These are phyloP conservation scores for Pseudohyphozyma bogoriensis DNA, from an alignment of 768 basidiomycete genomes.

Conservation along the genomic window DNA sequence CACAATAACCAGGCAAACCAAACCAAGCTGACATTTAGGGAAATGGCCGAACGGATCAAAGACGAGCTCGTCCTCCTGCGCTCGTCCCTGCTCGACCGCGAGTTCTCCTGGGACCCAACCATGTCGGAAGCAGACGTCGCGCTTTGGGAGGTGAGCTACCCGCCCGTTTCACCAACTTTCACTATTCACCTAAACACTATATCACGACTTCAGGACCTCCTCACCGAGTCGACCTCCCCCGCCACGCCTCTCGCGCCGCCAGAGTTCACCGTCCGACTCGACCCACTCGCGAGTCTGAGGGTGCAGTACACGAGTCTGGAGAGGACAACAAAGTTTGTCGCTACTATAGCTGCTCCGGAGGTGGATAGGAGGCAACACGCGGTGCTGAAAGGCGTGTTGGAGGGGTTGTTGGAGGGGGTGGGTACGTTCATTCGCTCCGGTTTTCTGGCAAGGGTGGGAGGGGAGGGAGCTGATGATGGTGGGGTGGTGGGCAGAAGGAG, in stretches of 20 bases:
- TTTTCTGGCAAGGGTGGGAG: too few species aligned
- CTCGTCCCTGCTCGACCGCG: conserved; percentile 1
- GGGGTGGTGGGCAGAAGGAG: too few species aligned
- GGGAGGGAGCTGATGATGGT: neutral
- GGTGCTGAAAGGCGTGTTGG: neutral
- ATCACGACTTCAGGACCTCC: neutral
- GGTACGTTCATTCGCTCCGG: neutral
- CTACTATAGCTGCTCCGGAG: neutral
- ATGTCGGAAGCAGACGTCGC: neutral
- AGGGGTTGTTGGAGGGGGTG: neutral
- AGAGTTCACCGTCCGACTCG: neutral
- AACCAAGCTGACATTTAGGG: too few species aligned
- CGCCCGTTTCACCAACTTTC: neutral
- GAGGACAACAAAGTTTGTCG: too few species aligned
- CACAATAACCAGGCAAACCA: too few species aligned
- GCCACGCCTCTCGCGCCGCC: neutral
- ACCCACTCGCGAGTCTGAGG: neutral
- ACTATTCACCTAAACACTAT: neutral
- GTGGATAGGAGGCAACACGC: neutral
- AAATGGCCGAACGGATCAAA: too few species aligned
- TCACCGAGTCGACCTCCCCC: neutral
- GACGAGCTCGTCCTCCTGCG: conserved; percentile 16
- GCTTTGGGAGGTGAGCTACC: conserved; percentile 10
- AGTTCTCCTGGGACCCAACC: conserved; percentile 1
- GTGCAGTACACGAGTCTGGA: neutral